Conservation (phyloP, 768 basidiomycete genomes). For the Hydnum rufescens region DNA sequence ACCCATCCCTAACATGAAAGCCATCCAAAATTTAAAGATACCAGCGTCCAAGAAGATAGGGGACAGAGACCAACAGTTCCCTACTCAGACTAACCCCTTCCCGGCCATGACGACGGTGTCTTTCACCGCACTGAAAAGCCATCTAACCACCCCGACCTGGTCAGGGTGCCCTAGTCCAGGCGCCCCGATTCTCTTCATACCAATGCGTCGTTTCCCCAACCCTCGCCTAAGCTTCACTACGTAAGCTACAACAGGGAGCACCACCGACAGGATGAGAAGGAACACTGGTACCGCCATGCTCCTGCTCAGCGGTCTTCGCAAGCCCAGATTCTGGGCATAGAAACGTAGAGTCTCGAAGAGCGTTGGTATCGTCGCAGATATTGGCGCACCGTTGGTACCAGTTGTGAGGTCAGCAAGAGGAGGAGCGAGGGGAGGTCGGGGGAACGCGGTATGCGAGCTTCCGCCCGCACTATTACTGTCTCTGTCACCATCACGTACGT, state of each 20-base stretch:
- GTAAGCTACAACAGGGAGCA: conserved; percentile 21
- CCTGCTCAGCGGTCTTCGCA: not conserved
- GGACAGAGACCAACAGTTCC: no score
- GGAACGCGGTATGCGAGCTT: not conserved
- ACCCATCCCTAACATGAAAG: no score
- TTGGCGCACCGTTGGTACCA: not conserved
- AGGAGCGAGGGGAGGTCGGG: not conserved
- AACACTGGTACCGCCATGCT: conserved; percentile 6
- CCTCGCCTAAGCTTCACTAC: not conserved
- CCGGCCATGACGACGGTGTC: conserved; percentile 65
- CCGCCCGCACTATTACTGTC: not conserved
- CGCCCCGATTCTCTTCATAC: not conserved
- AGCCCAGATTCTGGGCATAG: not conserved
- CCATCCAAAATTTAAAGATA: no score
- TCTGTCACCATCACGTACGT: not conserved
- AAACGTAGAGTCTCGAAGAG: not conserved
- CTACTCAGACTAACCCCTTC: conserved; percentile 39
- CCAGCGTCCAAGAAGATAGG: no score
- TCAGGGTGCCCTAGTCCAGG: not conserved
- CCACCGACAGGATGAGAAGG: conserved; percentile 25
- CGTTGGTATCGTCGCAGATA: not conserved
- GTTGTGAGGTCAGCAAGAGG: not conserved
- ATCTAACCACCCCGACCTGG: conserved; percentile 27
- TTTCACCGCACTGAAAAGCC: conserved; percentile 30
- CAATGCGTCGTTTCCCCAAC: not conserved